Conservation (phyloP, 2,329 filamentous ascomycete genomes). For the Aureobasidium musti region DNA sequence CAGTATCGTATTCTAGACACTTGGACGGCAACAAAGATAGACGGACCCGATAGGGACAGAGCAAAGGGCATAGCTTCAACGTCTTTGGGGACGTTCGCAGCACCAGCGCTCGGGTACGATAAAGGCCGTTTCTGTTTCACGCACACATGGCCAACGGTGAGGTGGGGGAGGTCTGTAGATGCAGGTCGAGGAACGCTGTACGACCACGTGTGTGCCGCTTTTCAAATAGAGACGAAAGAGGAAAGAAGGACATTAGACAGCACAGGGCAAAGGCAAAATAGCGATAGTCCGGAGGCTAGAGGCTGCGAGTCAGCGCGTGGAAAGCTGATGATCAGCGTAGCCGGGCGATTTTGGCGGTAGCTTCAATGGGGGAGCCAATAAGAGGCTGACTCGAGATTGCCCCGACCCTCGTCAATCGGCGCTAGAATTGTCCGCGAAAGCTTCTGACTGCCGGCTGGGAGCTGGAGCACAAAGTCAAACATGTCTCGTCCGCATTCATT, state of each 20-base stretch:
- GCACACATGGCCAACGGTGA: slow-evolving; percentile 24
- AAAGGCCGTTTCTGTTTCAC: slow-evolving; percentile 8
- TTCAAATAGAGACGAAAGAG: slow-evolving; percentile 7
- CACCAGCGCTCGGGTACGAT: slow-evolving; percentile 7
- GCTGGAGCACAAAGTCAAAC: slow-evolving; percentile 23
- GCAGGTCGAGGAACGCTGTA: slow-evolving; percentile 5
- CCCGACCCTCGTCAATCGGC: slow-evolving; percentile 2
- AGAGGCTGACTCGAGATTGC: slow-evolving; percentile 13
- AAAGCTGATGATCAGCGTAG: slow-evolving; percentile 19
- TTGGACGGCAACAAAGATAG: not conserved
- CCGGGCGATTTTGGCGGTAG: not conserved
- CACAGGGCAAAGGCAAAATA: slow-evolving; percentile 19
- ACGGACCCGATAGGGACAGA: not conserved
- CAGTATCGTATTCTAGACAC: not conserved
- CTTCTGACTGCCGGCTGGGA: slow-evolving; percentile 6
- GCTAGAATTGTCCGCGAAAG: slow-evolving; percentile 24
- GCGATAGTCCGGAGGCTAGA: slow-evolving; percentile 17
- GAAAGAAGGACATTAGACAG: slow-evolving; percentile 10
- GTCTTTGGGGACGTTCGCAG: slow-evolving; percentile 10
- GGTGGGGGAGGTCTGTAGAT: not conserved
- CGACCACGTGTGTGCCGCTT: slow-evolving; percentile 13
- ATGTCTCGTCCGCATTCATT: slow-evolving; percentile 15
- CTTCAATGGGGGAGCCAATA: not conserved
- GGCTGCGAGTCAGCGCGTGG: slow-evolving; percentile 17
- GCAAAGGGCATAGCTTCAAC: slow-evolving; percentile 2